phyloP scores from a whole-genome alignment of 169 alveolate species.

The Babesia bovis region DNA sequence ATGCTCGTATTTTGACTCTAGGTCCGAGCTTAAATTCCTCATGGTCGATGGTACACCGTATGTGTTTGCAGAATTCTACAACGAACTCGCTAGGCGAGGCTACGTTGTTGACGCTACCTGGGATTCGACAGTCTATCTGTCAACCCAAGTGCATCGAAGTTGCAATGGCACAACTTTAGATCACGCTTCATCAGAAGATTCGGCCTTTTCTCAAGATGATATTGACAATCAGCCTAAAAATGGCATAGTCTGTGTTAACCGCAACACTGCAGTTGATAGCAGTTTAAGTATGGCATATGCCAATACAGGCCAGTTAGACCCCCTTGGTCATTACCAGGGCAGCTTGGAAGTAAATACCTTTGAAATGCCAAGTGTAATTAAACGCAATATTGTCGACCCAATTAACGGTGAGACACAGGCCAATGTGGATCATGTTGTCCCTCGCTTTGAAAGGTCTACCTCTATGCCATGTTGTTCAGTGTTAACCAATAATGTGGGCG shows the following conservation, averaged over 20 bases:
- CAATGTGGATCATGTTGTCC: no score
- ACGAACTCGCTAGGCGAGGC: not conserved
- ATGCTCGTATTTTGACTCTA: not conserved
- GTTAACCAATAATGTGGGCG: not conserved
- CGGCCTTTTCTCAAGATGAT: not conserved
- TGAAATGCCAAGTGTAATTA: no score
- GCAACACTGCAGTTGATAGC: no score
- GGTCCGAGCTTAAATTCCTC: not conserved
- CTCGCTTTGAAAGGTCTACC: not conserved
- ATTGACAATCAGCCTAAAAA: no score
- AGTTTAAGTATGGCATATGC: no score
- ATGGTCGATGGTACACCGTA: slow-evolving; percentile 5
- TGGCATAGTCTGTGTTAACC: no score
- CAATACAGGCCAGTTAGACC: no score
- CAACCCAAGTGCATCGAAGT: not conserved
- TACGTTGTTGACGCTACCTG: not conserved
- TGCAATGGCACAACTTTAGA: not conserved
- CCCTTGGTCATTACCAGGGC: no score
- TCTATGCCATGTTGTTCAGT: not conserved
- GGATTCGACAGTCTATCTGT: not conserved
- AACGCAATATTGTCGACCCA: no score
- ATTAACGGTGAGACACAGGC: no score
- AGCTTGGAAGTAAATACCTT: no score
- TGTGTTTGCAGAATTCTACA: slow-evolving; percentile 12
- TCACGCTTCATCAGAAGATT: not conserved